Percentiles rank a stretch among this genome's conserved stretches.
phyloP scores from a whole-genome alignment of 2,329 filamentous ascomycete genomes.

The Chlorencoelia australis region DNA sequence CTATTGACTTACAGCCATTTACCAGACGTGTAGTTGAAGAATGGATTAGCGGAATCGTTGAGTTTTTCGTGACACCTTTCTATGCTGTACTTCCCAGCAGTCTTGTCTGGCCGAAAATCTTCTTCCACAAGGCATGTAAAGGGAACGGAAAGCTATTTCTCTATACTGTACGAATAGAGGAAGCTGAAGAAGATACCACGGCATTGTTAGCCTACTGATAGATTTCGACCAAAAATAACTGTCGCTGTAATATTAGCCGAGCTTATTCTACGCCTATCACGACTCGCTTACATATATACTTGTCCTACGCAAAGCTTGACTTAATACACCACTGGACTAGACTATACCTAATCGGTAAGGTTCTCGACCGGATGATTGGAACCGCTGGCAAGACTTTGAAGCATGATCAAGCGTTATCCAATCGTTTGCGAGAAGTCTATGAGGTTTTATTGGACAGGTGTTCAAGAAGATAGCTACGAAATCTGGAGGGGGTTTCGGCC shows the following conservation, averaged over 20 bases:
- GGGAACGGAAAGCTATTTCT: background rate
- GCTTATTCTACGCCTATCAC: background rate
- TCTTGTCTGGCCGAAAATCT: constrained; percentile 1
- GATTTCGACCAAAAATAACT: background rate
- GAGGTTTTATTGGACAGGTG: no score
- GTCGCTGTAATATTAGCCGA: background rate
- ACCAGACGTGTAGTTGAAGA: constrained; percentile 23
- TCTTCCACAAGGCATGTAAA: constrained; percentile 7
- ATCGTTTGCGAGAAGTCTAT: no score
- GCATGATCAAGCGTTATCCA: no score
- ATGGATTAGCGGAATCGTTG: constrained; percentile 15
- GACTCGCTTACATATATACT: background rate
- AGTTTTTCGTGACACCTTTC: constrained; percentile 10
- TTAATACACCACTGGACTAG: background rate
- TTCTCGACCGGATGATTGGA: background rate
- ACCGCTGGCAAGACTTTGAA: no score
- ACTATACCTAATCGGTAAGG: background rate
- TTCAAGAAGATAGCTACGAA: no score
- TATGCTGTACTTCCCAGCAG: constrained; percentile 8
- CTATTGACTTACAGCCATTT: constrained; percentile 21
- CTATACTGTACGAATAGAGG: background rate
- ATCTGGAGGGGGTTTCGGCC: no score
- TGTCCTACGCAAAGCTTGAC: no score
- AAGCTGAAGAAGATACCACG: background rate
- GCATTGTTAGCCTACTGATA: background rate